These are phyloP conservation scores for Calocera cornea DNA, from an alignment of 768 basidiomycete species.

Conservation along the genomic window DNA sequence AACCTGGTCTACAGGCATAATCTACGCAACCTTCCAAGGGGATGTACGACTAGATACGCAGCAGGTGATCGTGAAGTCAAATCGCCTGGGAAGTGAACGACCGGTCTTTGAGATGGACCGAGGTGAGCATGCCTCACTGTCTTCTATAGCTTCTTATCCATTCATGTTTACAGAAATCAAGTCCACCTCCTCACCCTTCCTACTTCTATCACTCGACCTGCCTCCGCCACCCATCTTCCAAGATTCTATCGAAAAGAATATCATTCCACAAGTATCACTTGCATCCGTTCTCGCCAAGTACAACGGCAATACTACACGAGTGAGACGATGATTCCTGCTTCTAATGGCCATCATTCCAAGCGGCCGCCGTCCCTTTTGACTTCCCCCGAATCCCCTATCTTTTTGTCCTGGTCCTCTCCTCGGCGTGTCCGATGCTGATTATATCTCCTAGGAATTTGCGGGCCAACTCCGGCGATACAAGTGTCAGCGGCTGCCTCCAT, in stretches of 20 bases:
- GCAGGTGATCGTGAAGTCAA: conserved; percentile 73
- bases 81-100: conserved; percentile 59
- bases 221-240: conserved; percentile 97
- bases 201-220: conserved; percentile 90
- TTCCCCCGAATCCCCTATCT: not conserved
- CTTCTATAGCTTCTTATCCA: conserved; percentile 10
- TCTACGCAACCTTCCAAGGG: conserved; percentile 89
- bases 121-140: conserved; percentile 38
- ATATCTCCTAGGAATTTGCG: conserved; percentile 50
- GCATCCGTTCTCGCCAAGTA: conserved; percentile 85
- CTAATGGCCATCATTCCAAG: not conserved
- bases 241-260: conserved; percentile 91
- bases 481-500: conserved; percentile 75
- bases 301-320: conserved; percentile 82
- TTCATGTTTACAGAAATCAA: conserved; percentile 54
- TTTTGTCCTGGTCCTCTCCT: not conserved
- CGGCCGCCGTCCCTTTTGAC: not conserved
- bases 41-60: conserved; percentile 87
- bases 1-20: conserved; percentile 45
- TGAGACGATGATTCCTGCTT: conserved; percentile 25
- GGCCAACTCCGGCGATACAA: conserved; percentile 82
- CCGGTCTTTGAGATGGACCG: conserved; percentile 90
- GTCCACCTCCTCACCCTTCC: conserved; percentile 71
- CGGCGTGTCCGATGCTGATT: not conserved
- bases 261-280: conserved; percentile 93